Base-by-base conservation (phyloP, 140 eudicot species). In the Cichorium intybus region DNA sequence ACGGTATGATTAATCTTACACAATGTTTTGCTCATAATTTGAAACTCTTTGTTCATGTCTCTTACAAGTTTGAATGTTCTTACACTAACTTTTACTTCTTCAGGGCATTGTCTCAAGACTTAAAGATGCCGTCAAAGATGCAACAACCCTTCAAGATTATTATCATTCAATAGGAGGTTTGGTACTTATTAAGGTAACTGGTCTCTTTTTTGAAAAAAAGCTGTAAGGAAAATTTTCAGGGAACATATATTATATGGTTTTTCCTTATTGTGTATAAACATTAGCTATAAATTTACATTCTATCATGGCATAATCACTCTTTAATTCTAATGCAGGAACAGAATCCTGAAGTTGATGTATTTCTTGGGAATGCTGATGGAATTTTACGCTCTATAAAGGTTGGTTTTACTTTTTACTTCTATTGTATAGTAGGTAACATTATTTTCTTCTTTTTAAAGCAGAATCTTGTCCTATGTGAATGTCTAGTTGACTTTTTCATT, bases 331-430 rank as follows among this genome's bases (percentile, higher is more conserved):
- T 82, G 66, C 85, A 87, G 91, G 96, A 72, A 49, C 89, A 77
- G 70, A 66, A 72, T 66, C 52, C 84, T 61, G 82, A 75, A 43
- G 84, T 75, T 50, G 95, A 88, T 79, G 84, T 88, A 53, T 75
- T 65, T 59, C 86, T 92, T 54, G 79, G 22, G 39, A 79, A 85
- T 73, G 92, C 95, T 54, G 95, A 81, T 70, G 82, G 74, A 64
- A 69, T 85, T 62, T 70, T 92, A 39, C 85, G 85, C 45, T 76
- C 96, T 23, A 71, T 92, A 66, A 92, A 92, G 98, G 96, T 88
- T 68, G 61, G 67, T 61, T 60, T 66, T 39, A 70, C 55, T 47
- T 70, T 70, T 43, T 27, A 43, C 18, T 12, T 43, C 20, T 60
- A 64, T 70, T 41, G 1, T 48, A 7, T 61, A 14, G 28, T 14